These are phyloP conservation scores for Pythium vanterpoolii DNA, from an alignment of 352 stramenopile species.

Conservation along the genomic window DNA sequence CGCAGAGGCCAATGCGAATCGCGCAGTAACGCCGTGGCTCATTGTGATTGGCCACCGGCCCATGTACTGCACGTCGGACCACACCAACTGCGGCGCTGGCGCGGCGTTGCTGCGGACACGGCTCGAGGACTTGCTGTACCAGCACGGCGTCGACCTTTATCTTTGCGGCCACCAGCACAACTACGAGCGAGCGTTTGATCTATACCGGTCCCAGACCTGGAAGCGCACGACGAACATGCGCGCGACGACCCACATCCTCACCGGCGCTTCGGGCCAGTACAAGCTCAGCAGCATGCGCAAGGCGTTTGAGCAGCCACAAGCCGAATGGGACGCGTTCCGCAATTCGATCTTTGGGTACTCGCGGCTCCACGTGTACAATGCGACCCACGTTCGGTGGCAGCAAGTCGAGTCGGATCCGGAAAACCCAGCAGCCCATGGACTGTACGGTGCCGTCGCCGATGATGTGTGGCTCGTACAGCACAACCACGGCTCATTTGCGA, in stretches of 20 bases:
- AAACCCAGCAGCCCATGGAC: slow-evolving; percentile 63
- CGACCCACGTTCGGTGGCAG: slow-evolving; percentile 87
- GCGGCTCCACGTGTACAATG: slow-evolving; percentile 79
- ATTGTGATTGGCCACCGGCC: slow-evolving; percentile 83
- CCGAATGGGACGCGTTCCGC: slow-evolving; percentile 79
- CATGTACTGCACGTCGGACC: slow-evolving; percentile 87
- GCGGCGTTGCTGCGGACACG: slow-evolving; percentile 53
- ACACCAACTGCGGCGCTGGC: slow-evolving; percentile 64
- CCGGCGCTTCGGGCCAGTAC: slow-evolving; percentile 84
- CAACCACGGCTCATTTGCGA: slow-evolving; percentile 83
- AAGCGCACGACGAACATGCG: slow-evolving; percentile 76
- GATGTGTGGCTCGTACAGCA: slow-evolving; percentile 90
- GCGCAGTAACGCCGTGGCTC: slow-evolving; percentile 67
- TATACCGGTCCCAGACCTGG: slow-evolving; percentile 64
- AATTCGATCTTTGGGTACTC: slow-evolving; percentile 89
- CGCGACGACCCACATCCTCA: slow-evolving; percentile 87
- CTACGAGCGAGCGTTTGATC: slow-evolving; percentile 85
- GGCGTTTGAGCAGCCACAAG: slow-evolving; percentile 54
- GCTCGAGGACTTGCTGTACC: slow-evolving; percentile 80
- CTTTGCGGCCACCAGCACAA: slow-evolving; percentile 90
- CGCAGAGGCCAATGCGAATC: slow-evolving; percentile 55
- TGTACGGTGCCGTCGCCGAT: slow-evolving; percentile 83
- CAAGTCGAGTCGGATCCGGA: slow-evolving; percentile 81
- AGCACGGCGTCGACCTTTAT: slow-evolving; percentile 84
- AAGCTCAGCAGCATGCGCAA: slow-evolving; percentile 78